These are phyloP conservation scores for Lenwebbia sp. DNA, from an alignment of 345 rosid species.

Conservation along the genomic window DNA sequence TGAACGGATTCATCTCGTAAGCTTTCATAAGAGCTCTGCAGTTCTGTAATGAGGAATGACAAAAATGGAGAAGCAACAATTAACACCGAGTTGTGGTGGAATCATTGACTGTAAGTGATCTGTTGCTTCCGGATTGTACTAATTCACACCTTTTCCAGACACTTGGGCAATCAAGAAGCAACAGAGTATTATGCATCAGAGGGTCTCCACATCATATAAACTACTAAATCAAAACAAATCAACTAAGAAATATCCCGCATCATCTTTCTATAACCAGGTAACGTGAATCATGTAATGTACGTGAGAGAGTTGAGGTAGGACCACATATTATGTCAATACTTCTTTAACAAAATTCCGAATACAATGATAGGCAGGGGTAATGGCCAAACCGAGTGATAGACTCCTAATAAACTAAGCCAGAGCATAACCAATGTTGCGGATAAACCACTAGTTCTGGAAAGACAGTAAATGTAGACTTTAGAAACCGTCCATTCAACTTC, in stretches of 20 bases:
- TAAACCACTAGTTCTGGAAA: not conserved
- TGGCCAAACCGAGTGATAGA: not conserved
- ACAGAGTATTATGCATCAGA: not conserved
- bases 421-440: not conserved
- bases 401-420: not conserved
- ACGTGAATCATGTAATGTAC: not conserved
- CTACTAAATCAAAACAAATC: not conserved
- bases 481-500: not conserved
- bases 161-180: not conserved
- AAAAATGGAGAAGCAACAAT: not conserved
- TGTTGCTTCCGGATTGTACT: not conserved
- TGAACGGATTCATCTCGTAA: conserved; percentile 73
- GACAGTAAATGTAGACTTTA: not conserved
- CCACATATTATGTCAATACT: not conserved
- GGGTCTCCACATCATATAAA: not conserved
- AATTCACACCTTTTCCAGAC: not conserved
- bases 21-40: conserved; percentile 70
- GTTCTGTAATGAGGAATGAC: conserved; percentile 28
- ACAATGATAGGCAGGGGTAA: not conserved
- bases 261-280: not conserved
- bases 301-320: not conserved
- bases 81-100: not conserved
- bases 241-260: not conserved
- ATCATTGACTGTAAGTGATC: not conserved
- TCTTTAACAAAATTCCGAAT: not conserved